Conservation (phyloP, 2,329 filamentous ascomycete genomes). For the Hypoxylon sp. region DNA sequence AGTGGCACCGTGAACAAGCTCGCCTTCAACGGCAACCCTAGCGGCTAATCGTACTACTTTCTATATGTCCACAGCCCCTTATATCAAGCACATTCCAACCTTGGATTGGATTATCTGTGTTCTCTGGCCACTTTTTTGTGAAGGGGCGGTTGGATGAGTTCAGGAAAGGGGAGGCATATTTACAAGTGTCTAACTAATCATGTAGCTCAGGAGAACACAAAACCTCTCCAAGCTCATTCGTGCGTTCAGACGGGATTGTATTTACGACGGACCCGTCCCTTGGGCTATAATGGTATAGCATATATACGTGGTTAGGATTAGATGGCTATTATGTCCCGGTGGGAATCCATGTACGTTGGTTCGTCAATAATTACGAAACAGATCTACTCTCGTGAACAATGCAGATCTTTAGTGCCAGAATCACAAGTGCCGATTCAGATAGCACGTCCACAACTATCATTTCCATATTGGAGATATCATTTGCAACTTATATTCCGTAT, state of each 20-base stretch:
- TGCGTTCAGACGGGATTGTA: neutral
- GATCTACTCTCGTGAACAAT: neutral
- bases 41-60: conserved; percentile 22
- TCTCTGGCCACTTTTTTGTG: neutral
- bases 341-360: neutral
- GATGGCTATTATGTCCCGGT: neutral
- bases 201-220: neutral
- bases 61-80: neutral
- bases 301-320: conserved; percentile 8
- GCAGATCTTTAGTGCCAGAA: neutral
- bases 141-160: neutral
- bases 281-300: neutral
- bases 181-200: neutral
- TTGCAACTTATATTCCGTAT: conserved; percentile 7
- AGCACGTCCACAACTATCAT: neutral
- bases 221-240: neutral
- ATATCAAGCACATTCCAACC: neutral
- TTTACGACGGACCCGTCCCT: neutral
- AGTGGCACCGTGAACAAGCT: conserved; percentile 54
- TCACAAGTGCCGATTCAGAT: conserved; percentile 15
- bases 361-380: conserved; percentile 17
- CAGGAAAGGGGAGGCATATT: neutral
- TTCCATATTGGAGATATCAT: conserved; percentile 11
- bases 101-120: neutral
- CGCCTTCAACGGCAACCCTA: conserved; percentile 52